A percentile compares a stretch with the other conserved stretches of the same genome.
These are phyloP conservation scores for Aspergillus tubingensis DNA, from an alignment of 2,329 filamentous ascomycete species.

Conservation along the genomic window DNA sequence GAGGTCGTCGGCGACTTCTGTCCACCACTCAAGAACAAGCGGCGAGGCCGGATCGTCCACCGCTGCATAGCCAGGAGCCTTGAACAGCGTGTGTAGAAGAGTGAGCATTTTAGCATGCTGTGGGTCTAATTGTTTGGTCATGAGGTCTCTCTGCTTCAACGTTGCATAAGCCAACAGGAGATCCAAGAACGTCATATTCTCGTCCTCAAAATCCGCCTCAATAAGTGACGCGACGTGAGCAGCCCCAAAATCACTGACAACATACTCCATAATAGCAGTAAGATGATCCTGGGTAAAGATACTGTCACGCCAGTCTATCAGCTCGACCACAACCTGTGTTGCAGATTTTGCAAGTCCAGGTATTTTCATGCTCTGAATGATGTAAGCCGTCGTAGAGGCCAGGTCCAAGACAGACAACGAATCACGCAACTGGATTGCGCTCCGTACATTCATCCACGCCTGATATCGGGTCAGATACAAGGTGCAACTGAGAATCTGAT, in stretches of 20 bases:
- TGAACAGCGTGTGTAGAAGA: slow-evolving; percentile 42
- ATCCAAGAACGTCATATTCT: slow-evolving; percentile 44
- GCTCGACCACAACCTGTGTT: slow-evolving; percentile 39
- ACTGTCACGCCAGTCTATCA: slow-evolving; percentile 32
- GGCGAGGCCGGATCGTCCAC: slow-evolving; percentile 43
- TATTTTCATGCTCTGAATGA: slow-evolving; percentile 30
- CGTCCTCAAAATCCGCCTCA: slow-evolving; percentile 40
- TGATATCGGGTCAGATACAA: slow-evolving; percentile 18
- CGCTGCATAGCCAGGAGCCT: slow-evolving; percentile 42
- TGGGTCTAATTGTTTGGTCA: slow-evolving; percentile 32
- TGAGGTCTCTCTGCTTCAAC: slow-evolving; percentile 32
- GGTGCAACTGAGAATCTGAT: neutral
- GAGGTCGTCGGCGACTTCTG: slow-evolving; percentile 42
- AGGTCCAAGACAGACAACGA: slow-evolving; percentile 23
- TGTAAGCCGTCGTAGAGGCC: slow-evolving; percentile 23
- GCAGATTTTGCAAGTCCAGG: slow-evolving; percentile 32
- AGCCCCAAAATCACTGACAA: slow-evolving; percentile 37
- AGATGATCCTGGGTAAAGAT: slow-evolving; percentile 31
- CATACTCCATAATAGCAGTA: slow-evolving; percentile 33
- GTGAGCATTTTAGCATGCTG: slow-evolving; percentile 38
- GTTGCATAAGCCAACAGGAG: slow-evolving; percentile 42
- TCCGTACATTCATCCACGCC: slow-evolving; percentile 40
- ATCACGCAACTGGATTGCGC: slow-evolving; percentile 25
- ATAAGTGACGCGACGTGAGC: slow-evolving; percentile 35
- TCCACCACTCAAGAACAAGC: slow-evolving; percentile 46